Conservation (phyloP, 495 filamentous ascomycete species). For the Emericellopsis terricola region DNA sequence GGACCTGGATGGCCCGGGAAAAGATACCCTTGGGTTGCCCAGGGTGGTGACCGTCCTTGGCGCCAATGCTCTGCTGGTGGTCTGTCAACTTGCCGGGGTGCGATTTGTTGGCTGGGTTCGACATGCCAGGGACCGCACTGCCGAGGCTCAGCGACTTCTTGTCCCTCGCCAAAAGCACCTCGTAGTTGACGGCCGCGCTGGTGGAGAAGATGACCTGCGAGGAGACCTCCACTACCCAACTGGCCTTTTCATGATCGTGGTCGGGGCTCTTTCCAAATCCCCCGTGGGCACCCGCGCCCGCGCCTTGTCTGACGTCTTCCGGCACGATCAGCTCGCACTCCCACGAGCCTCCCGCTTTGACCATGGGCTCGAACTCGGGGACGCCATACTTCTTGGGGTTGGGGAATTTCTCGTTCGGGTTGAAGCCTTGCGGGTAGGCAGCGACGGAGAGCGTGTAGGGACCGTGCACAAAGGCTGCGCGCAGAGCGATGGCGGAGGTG, state of each 20-base stretch:
- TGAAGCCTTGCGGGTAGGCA: slow-evolving; percentile 62
- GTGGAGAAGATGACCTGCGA: slow-evolving; percentile 85
- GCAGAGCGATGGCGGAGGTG: slow-evolving; percentile 72
- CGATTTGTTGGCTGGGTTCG: slow-evolving; percentile 17
- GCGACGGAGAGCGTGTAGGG: slow-evolving; percentile 82
- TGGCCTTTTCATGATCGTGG: slow-evolving; percentile 33
- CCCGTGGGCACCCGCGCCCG: slow-evolving; percentile 18
- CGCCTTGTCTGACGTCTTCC: slow-evolving; percentile 40
- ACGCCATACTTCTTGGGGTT: slow-evolving; percentile 41
- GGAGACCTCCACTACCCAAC: slow-evolving; percentile 83
- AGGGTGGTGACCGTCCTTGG: slow-evolving; percentile 27
- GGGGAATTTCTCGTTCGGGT: slow-evolving; percentile 56
- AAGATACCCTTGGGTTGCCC: slow-evolving; percentile 55
- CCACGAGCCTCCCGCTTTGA: slow-evolving; percentile 86
- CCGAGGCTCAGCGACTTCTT: slow-evolving; percentile 59
- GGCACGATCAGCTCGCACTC: slow-evolving; percentile 61
- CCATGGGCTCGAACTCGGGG: slow-evolving; percentile 84
- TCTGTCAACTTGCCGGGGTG: slow-evolving; percentile 56
- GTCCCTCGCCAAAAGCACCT: slow-evolving; percentile 71
- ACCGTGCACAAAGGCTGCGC: slow-evolving; percentile 89
- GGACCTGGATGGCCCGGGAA: slow-evolving; percentile 54
- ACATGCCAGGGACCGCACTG: slow-evolving; percentile 28
- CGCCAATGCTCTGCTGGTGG: slow-evolving; percentile 35
- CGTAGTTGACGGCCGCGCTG: slow-evolving; percentile 78
- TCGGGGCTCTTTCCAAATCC: slow-evolving; percentile 17